Evolutionary conservation across 805 yeast genomes (phyloP), one percentile per base, ranked within the genome.

Genomic region (Hanseniaspora mollemarum): DNA sequence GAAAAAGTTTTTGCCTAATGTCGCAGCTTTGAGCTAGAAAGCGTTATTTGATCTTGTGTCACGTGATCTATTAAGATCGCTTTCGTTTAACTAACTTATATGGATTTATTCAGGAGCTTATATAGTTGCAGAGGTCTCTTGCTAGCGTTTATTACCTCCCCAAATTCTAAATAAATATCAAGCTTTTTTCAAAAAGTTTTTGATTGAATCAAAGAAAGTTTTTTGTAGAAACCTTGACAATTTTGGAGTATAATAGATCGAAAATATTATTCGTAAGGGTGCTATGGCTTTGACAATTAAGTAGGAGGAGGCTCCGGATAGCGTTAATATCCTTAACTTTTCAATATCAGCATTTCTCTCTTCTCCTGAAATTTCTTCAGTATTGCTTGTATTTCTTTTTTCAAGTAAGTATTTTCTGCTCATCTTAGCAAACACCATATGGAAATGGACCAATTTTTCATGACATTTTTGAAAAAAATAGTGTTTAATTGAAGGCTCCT

Each of bases 241-340:
- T 36, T 55, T 60, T 19, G 69, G 69, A 5, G 69, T 67, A 15
- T 59, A 64, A 64, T 67, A 64, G 1, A 65, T 48, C 54, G 67
- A 63, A 8, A 60, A 15, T 18, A 64, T 40, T 1, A 65, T 59
- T 53, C 69, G 54, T 1, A 58, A 31, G 0, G 69, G 69, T n/a
- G 64, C 63, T 10, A 67, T 51, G 10, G 70, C 58, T 58, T 84
- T 84, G 12, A 83, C 86, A 3, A 80, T 65, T 4, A 80, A 81
- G 58, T 79, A 85, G 0, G 94, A 79, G 24, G 82, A 72, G 0
- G 88, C 87, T 9, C 94, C 94, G 55, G 83, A 84, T 56, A 79
- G 61, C 5, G 84, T 66, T 25, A 81, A 60, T 45, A 69, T 68
- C 43, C 81, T 69, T 55, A 78, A 77, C 32, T 77, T 78, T 25